phyloP scores from a whole-genome alignment of 2,329 filamentous ascomycete species.

The Berkeleyomyces basicola region DNA sequence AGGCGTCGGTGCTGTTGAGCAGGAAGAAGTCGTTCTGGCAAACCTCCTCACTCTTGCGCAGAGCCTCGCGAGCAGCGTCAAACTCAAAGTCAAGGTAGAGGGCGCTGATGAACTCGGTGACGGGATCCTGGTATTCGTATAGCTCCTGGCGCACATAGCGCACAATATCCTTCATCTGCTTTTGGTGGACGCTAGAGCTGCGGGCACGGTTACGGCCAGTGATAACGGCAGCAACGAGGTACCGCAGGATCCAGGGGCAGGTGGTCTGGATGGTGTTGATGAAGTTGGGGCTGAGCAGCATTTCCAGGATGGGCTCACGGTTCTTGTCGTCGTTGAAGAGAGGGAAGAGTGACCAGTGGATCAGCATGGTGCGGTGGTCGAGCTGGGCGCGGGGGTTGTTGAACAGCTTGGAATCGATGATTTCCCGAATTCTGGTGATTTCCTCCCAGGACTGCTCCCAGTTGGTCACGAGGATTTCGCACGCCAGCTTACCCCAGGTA shows the following conservation, averaged over 20 bases:
- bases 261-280: conserved; percentile 99
- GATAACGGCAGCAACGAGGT: conserved; percentile 86
- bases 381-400: conserved; percentile 92
- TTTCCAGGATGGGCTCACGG: conserved; percentile 78
- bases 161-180: conserved; percentile 94
- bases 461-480: conserved; percentile 84
- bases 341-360: conserved; percentile 97
- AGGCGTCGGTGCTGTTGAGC: conserved; percentile 63
- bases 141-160: conserved; percentile 91
- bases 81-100: conserved; percentile 80
- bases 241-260: conserved; percentile 91
- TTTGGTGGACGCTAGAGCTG: conserved; percentile 81
- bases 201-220: conserved; percentile 70
- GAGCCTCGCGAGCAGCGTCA: conserved; percentile 82
- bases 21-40: conserved; percentile 94
- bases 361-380: conserved; percentile 88
- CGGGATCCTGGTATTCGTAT: conserved; percentile 92
- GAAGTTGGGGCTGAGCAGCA: conserved; percentile 92
- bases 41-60: conserved; percentile 76
- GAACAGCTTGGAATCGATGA: conserved; percentile 87
- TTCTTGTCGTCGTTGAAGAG: conserved; percentile 95
- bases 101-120: conserved; percentile 92
- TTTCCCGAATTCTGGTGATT: conserved; percentile 75
- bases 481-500: conserved; percentile 95
- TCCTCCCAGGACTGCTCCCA: conserved; percentile 92